Conservation (phyloP, 257 asterid genomes). For the Fraxinus anomala region DNA sequence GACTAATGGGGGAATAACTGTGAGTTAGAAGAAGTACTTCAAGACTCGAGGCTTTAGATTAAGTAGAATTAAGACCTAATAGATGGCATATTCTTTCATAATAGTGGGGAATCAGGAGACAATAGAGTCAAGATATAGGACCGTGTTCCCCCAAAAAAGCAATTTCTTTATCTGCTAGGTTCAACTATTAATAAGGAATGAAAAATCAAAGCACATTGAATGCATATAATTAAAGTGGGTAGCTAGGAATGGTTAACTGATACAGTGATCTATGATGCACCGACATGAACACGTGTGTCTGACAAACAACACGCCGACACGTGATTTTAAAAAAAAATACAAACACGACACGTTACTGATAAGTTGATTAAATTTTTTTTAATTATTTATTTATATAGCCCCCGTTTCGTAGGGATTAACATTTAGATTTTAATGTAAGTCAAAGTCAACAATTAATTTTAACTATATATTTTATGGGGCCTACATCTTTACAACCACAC, state of each 20-base stretch:
- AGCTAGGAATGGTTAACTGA: not conserved
- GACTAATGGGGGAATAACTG: not conserved
- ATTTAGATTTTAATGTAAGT: too few species aligned
- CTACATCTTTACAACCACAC: too few species aligned
- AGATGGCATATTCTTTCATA: not conserved
- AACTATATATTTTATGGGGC: too few species aligned
- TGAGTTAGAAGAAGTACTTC: not conserved
- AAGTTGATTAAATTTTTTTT: too few species aligned
- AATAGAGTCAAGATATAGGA: not conserved
- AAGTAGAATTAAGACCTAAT: not conserved
- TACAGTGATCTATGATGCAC: too few species aligned
- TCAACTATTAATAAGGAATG: not conserved
- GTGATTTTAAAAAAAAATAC: too few species aligned
- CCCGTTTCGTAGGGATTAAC: too few species aligned
- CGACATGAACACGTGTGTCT: too few species aligned
- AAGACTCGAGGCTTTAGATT: not conserved
- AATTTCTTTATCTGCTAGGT: not conserved
- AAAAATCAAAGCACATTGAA: not conserved
- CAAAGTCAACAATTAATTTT: too few species aligned
- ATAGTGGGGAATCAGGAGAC: not conserved
- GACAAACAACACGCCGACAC: too few species aligned
- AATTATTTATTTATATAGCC: too few species aligned
- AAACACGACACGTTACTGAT: too few species aligned
- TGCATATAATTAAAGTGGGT: not conserved
- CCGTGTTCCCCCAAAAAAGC: not conserved